Base-by-base conservation (phyloP, 1,284 basidiomycete species). In the Wallemia ichthyophaga region DNA sequence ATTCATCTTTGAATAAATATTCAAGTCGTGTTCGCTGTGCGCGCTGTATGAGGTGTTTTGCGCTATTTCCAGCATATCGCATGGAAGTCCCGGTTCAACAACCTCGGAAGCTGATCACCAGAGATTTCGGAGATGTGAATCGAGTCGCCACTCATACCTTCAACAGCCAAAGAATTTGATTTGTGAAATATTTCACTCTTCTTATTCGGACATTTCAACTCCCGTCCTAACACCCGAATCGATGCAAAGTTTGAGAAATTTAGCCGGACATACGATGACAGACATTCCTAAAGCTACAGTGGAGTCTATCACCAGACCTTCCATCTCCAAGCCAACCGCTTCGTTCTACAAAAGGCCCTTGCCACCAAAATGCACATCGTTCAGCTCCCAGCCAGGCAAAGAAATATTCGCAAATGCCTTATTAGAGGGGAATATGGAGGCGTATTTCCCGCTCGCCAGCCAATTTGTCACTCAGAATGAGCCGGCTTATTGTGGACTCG, bases 331-430 rank as follows among this genome's bases (percentile, higher is more conserved):
- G n/a, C 37, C 37, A 17, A 48, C 37, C 3, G 37, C 53, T 23
- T 60, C 61, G 1, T 66, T 67, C 60, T 67, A 64, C 62, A 64
- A 66, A 58, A 61, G 66, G 0, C 64, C 64, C 1, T 59, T 67
- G 1, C 66, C 66, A 1, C 3, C 27, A 0, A 54, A 56, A 1
- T 66, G 65, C 56, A 61, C 62, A 5, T 55, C 64, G 5, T 67
- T 66, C 60, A 59, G 58, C 25, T 62, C 60, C 0, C 27, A 61
- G 0, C 37, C 57, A 23, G 66, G 65, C 13, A 65, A 64, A 53
- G 5, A 26, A 0, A 56, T 66, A 5, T 67, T 67, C 48, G 59
- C 59, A 2, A 53, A 60, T 3, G 63, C 63, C 1, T 33, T 67
- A 19, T 32, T 17, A 0, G 63, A 63, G 54, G 63, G 62, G 1